These are phyloP conservation scores for Nitzschia sp. DNA, from an alignment of 108 stramenopile genomes.

Conservation along the genomic window DNA sequence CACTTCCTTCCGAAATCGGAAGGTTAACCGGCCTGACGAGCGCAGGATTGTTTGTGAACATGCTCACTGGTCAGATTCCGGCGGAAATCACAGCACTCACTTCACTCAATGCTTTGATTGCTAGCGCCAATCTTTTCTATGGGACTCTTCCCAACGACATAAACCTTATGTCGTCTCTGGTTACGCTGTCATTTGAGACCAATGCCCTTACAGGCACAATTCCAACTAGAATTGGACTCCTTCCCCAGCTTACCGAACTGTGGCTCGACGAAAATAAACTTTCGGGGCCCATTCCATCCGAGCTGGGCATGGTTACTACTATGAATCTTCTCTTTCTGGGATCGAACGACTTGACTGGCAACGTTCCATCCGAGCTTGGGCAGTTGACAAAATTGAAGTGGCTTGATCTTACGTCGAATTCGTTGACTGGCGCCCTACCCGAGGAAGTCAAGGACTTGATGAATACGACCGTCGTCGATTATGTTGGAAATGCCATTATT, in stretches of 20 bases:
- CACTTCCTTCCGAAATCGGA: slow-evolving; percentile 17
- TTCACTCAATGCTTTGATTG: neutral
- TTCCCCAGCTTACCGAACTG: neutral
- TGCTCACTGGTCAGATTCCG: neutral
- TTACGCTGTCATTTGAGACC: slow-evolving; percentile 1
- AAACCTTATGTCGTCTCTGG: neutral
- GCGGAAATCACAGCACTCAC: neutral
- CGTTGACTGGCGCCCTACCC: slow-evolving; percentile 22
- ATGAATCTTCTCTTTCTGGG: slow-evolving; percentile 11
- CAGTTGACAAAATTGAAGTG: slow-evolving; percentile 7
- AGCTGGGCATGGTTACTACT: slow-evolving; percentile 18
- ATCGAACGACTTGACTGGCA: slow-evolving; percentile 27
- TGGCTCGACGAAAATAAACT: slow-evolving; percentile 21
- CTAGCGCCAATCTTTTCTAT: slow-evolving; percentile 5
- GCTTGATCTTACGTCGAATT: slow-evolving; percentile 18
- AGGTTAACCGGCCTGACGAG: neutral
- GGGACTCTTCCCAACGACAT: slow-evolving; percentile 2
- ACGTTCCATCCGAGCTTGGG: slow-evolving; percentile 27
- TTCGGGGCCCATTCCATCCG: slow-evolving; percentile 31
- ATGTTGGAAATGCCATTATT: neutral
- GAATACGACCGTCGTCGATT: slow-evolving; percentile 3
- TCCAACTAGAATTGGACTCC: neutral
- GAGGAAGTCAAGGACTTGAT: slow-evolving; percentile 11
- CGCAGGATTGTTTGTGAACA: neutral
- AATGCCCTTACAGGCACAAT: slow-evolving; percentile 1